These are phyloP conservation scores for Coniochaeta sp. DNA, from an alignment of 2,329 filamentous ascomycete species.

Conservation along the genomic window DNA sequence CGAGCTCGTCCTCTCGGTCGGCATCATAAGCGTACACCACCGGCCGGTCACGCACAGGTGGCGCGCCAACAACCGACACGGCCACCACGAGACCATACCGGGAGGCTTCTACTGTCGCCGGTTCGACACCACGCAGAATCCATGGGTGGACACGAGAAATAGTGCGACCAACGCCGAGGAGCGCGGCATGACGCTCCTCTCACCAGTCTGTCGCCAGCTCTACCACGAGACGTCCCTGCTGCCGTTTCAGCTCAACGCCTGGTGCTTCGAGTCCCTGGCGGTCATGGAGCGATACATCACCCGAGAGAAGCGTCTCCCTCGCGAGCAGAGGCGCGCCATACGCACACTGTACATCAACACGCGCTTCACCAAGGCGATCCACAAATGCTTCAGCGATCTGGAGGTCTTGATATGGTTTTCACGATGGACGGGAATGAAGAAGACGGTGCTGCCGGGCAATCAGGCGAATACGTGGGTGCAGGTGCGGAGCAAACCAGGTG, in stretches of 20 bases:
- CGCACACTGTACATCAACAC: constrained; percentile 18
- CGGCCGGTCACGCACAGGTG: constrained; percentile 6
- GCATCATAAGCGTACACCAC: constrained; percentile 24
- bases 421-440: neutral
- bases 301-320: constrained; percentile 20
- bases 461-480: neutral
- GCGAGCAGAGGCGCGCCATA: constrained; percentile 22
- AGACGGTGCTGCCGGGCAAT: neutral
- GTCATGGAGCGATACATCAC: constrained; percentile 26
- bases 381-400: constrained; percentile 20
- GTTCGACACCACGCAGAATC: constrained; percentile 18
- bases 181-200: constrained; percentile 21
- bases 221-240: constrained; percentile 26
- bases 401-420: constrained; percentile 12
- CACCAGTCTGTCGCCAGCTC: constrained; percentile 25
- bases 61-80: neutral
- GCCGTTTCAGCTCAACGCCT: constrained; percentile 24
- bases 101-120: constrained; percentile 22
- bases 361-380: constrained; percentile 16
- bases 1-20: constrained; percentile 20
- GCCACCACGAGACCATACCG: constrained; percentile 9
- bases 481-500: neutral
- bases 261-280: constrained; percentile 21
- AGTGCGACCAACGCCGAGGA: neutral
- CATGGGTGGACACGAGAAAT: constrained; percentile 13